Base-by-base conservation (phyloP, 2,329 filamentous ascomycete species). In the Exophiala viscosa region DNA sequence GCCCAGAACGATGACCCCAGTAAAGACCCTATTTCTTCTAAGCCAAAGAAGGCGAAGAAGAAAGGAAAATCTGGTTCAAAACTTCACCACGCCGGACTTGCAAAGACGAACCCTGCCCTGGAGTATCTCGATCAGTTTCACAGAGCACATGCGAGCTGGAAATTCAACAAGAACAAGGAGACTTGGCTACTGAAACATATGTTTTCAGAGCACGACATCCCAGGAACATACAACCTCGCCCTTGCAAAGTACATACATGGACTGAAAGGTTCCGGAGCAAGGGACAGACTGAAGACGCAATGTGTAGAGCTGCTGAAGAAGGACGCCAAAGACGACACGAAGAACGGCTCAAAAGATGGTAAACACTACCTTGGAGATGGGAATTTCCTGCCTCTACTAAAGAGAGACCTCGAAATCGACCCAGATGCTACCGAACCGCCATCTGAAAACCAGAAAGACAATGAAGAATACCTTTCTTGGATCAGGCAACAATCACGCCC, bases 101-200 rank as follows among this genome's bases (percentile, higher is more conserved):
- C 58, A 45, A 62, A 64, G 41, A 34, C 55, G 9, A 43, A 54
- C 20, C 15, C 53, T 28, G 50, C 55, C 20, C 44, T 61, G 13
- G 77, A 82, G 48, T 96, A 96, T 67, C 80, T 96, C 40, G 78
- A 78, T 42, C 83, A 85, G 66, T 96, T 90, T 78, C 78, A 88
- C 70, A 79, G 79, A 50, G 79, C 84, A 55, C 84, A 84, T 52
- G 75, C 79, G 8, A 77, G 76, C 62, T 97, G 92, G 92, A 96
- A 96, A 70, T 97, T 96, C 76, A 95, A 95, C 75, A 96, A 96
- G 74, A 91, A 90, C 62, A 84, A 90, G 66, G 91, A 96, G 70
- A 88, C 85, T 48, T 83, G 88, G 62, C 76, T 96, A 10, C 81
- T 96, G 66, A 92, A 93, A 69, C 84, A 95, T 73, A 73, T 87